phyloP scores from a whole-genome alignment of 2,329 filamentous ascomycete genomes.

The Neonectria ditissima region DNA sequence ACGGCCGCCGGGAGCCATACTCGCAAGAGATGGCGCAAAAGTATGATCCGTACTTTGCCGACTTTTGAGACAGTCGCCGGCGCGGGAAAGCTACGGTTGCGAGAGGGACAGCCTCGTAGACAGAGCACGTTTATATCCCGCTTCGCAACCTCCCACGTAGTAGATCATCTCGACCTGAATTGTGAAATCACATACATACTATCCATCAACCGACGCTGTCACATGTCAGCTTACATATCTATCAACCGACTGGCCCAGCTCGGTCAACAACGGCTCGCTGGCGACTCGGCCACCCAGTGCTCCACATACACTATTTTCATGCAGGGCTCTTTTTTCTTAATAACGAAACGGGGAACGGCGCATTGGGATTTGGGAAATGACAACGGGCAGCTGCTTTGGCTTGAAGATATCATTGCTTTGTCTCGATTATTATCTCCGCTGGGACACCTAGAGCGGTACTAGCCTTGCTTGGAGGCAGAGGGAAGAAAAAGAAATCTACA shows the following conservation, averaged over 20 bases:
- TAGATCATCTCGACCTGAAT: neutral
- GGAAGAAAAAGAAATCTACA: constrained; percentile 3
- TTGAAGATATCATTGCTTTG: neutral
- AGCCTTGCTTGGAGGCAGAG: neutral
- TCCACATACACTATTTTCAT: neutral
- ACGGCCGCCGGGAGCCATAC: constrained; percentile 73
- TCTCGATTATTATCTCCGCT: neutral
- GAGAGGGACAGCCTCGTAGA: neutral
- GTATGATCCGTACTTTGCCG: constrained; percentile 78
- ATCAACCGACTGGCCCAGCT: neutral
- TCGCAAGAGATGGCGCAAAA: constrained; percentile 75
- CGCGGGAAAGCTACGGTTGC: neutral
- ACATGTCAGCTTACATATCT: neutral
- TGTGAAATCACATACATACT: neutral
- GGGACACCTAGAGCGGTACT: neutral
- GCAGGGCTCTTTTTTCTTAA: neutral
- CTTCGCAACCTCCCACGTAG: neutral
- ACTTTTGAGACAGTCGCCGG: constrained; percentile 59
- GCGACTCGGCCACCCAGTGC: neutral
- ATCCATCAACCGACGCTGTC: neutral
- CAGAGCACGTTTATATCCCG: neutral
- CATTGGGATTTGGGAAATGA: neutral
- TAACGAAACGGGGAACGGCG: constrained; percentile 4
- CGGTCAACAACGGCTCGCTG: neutral
- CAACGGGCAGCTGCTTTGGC: neutral